These are phyloP conservation scores for Rhynchospora pubera DNA, from an alignment of 176 grass and related monocot genomes.

Conservation along the genomic window DNA sequence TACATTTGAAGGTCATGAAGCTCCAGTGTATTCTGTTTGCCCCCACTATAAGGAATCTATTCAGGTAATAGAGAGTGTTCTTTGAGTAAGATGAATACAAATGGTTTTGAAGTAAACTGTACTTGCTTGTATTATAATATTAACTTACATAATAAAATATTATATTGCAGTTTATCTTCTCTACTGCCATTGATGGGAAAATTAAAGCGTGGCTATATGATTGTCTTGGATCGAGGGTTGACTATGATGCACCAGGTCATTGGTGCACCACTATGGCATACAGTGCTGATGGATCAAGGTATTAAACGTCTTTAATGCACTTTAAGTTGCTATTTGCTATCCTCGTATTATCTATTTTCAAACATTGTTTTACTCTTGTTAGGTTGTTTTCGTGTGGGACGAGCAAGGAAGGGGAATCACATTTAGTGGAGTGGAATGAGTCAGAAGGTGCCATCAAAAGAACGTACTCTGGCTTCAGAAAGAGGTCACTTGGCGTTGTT, in stretches of 20 bases:
- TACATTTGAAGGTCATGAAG: slow-evolving; percentile 97
- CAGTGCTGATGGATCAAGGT: slow-evolving; percentile 92
- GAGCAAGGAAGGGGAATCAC: slow-evolving; percentile 94
- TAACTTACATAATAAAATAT: slow-evolving; percentile 2
- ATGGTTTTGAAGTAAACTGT: neutral
- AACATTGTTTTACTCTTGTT: slow-evolving; percentile 17
- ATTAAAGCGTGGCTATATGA: slow-evolving; percentile 99
- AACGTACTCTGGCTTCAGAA: slow-evolving; percentile 86
- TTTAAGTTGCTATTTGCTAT: neutral
- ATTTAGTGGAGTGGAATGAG: slow-evolving; percentile 99
- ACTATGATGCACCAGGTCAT: slow-evolving; percentile 98
- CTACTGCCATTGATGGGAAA: slow-evolving; percentile 97
- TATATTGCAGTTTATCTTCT: slow-evolving; percentile 89
- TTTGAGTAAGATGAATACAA: neutral
- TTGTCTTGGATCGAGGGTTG: slow-evolving; percentile 93
- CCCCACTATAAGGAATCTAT: slow-evolving; percentile 98
- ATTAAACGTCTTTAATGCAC: slow-evolving; percentile 11
- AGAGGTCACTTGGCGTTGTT: slow-evolving; percentile 74
- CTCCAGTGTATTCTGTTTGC: slow-evolving; percentile 95
- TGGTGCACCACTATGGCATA: slow-evolving; percentile 99
- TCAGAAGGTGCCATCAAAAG: slow-evolving; percentile 92
- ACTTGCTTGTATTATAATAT: neutral
- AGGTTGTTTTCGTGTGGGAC: slow-evolving; percentile 97
- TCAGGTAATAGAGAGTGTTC: slow-evolving; percentile 43
- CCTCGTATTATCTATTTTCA: neutral